Evolutionary conservation across 2,329 filamentous ascomycete genomes (phyloP).

Genomic region (Metarhizium sp.): DNA sequence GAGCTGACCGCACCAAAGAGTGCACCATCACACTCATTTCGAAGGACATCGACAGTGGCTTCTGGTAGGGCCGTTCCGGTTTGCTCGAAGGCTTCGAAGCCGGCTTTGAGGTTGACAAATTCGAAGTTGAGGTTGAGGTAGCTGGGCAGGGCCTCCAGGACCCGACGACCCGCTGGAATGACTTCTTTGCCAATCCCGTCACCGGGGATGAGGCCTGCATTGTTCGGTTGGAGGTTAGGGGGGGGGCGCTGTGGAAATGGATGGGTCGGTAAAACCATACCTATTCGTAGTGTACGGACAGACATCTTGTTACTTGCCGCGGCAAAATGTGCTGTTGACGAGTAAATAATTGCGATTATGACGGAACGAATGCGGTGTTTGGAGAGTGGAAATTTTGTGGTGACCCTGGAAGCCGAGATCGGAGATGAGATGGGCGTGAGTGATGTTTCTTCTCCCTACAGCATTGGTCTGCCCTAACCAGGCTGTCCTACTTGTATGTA

Average conservation of each 20-base stretch:
- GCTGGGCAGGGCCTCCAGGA: constrained; percentile 87
- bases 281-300: constrained; percentile 32
- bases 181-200: constrained; percentile 98
- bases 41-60: constrained; percentile 79
- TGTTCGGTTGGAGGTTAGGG: not conserved
- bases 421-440: too few species aligned
- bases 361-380: not conserved
- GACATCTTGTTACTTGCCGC: constrained; percentile 25
- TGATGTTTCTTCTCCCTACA: too few species aligned
- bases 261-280: constrained; percentile 15
- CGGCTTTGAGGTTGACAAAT: constrained; percentile 87
- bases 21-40: constrained; percentile 87
- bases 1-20: constrained; percentile 95
- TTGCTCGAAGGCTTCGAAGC: constrained; percentile 86
- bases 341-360: constrained; percentile 5
- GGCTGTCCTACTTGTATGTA: too few species aligned
- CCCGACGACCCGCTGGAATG: constrained; percentile 83
- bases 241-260: not conserved
- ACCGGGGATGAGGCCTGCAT: constrained; percentile 85
- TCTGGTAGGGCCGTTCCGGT: constrained; percentile 85
- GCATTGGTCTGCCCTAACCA: too few species aligned
- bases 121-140: constrained; percentile 89
- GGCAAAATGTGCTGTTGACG: not conserved
- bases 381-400: constrained; percentile 12
- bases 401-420: not conserved